phyloP scores from a whole-genome alignment of 306 rosid genomes.

The Prosopis cineraria region DNA sequence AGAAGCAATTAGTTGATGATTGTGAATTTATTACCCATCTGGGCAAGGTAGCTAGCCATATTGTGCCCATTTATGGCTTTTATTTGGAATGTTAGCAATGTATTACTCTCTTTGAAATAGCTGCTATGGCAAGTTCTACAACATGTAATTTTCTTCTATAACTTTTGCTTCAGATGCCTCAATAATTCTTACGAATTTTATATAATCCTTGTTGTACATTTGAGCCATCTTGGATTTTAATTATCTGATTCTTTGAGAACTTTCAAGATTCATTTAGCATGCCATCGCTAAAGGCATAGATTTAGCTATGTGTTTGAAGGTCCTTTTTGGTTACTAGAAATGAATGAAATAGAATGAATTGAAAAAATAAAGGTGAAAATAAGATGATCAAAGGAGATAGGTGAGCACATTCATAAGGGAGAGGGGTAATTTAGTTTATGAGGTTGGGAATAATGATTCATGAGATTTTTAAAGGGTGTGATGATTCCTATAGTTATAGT shows the following conservation, averaged over 20 bases:
- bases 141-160: background rate
- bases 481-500: no score
- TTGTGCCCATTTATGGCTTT: constrained; percentile 14
- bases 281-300: background rate
- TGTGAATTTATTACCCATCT: constrained; percentile 74
- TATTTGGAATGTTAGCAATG: constrained; percentile 9
- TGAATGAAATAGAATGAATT: no score
- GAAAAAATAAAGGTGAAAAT: no score
- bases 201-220: background rate
- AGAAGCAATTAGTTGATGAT: constrained; percentile 88
- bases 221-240: background rate
- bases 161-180: background rate
- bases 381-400: no score
- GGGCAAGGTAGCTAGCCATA: constrained; percentile 73
- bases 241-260: background rate
- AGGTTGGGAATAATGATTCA: no score
- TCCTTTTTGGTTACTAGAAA: no score
- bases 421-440: no score
- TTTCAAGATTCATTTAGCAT: background rate
- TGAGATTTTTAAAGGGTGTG: no score
- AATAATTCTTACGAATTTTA: background rate
- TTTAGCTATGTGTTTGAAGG: background rate
- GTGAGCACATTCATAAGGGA: no score
- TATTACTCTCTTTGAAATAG: constrained; percentile 28
- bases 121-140: background rate